Percentiles rank a stretch among this genome's conserved stretches.
Evolutionary conservation across 2,329 filamentous ascomycete genomes (phyloP).

Genomic region (Remersonia thermophila): DNA sequence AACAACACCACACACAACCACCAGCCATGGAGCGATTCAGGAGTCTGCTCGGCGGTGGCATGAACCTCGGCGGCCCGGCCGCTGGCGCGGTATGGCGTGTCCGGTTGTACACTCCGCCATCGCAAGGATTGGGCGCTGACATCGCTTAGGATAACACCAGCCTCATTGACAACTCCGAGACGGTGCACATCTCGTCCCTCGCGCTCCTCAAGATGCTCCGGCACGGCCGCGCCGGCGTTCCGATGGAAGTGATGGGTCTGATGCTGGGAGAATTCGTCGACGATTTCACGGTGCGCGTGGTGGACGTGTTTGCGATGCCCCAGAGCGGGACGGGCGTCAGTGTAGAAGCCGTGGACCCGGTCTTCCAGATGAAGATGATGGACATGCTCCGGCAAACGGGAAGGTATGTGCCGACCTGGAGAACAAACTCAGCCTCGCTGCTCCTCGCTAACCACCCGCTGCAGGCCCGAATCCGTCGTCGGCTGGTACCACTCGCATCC

Average conservation of each 20-base stretch:
- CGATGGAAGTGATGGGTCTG: slow-evolving; percentile 99
- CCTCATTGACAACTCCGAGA: slow-evolving; percentile 97
- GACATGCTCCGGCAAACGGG: slow-evolving; percentile 98
- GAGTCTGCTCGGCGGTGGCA: slow-evolving; percentile 69
- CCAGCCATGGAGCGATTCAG: slow-evolving; percentile 75
- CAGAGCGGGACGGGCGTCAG: slow-evolving; percentile 97
- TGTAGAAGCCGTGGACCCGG: slow-evolving; percentile 94
- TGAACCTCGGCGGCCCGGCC: slow-evolving; percentile 46
- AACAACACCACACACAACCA: too few relatives aligned
- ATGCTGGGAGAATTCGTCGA: slow-evolving; percentile 99
- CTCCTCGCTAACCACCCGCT: too few relatives aligned
- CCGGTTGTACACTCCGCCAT: too few relatives aligned
- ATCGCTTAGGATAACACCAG: slow-evolving; percentile 63
- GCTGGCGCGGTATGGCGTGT: slow-evolving; percentile 47
- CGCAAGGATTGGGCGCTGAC: too few relatives aligned
- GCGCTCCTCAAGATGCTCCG: slow-evolving; percentile 97
- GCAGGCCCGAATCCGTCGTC: slow-evolving; percentile 86
- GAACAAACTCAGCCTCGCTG: too few relatives aligned
- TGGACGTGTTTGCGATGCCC: slow-evolving; percentile 98
- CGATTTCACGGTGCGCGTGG: slow-evolving; percentile 95
- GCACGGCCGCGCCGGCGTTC: slow-evolving; percentile 91
- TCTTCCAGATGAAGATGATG: slow-evolving; percentile 99
- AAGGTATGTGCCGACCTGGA: slow-evolving; percentile 46
- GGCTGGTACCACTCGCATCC: slow-evolving; percentile 99
- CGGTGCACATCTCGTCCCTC: slow-evolving; percentile 96